These are phyloP conservation scores for Calocybe indica DNA, from an alignment of 768 basidiomycete genomes.

Conservation along the genomic window DNA sequence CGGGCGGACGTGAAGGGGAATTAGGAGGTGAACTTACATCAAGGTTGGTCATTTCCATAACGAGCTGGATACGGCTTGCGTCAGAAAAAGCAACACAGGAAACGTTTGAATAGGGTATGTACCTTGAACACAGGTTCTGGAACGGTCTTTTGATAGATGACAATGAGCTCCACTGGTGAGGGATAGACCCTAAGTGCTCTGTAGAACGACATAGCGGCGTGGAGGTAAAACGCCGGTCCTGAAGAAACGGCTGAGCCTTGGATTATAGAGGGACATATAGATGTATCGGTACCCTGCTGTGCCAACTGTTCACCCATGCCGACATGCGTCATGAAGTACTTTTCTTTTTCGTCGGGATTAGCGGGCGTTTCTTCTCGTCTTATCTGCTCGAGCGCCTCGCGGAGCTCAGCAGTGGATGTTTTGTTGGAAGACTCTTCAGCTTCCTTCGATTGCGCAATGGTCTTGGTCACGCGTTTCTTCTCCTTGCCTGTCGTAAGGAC, in stretches of 20 bases:
- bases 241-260: slow-evolving; percentile 1
- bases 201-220: slow-evolving; percentile 88
- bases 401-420: slow-evolving; percentile 48
- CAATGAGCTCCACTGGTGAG: slow-evolving; percentile 87
- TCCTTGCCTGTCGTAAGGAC: slow-evolving; percentile 67
- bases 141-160: slow-evolving; percentile 91
- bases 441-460: slow-evolving; percentile 45
- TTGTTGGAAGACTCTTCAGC: slow-evolving; percentile 22
- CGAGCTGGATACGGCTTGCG: slow-evolving; percentile 32
- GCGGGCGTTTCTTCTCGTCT: slow-evolving; percentile 64
- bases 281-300: slow-evolving; percentile 51
- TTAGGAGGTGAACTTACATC: slow-evolving; percentile 70
- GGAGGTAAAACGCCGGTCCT: slow-evolving; percentile 77
- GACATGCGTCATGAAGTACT: slow-evolving; percentile 89
- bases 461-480: slow-evolving; percentile 82
- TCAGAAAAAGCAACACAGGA: slow-evolving; percentile 1
- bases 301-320: slow-evolving; percentile 82
- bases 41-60: slow-evolving; percentile 82
- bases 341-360: slow-evolving; percentile 73
- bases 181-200: slow-evolving; percentile 93
- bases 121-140: slow-evolving; percentile 79
- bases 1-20: slow-evolving; percentile 22
- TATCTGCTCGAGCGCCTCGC: slow-evolving; percentile 58
- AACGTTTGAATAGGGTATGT: slow-evolving; percentile 7
- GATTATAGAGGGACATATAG: background rate